Evolutionary conservation across 148 eudicot genomes (phyloP), one percentile per base, ranked within the genome.

Genomic region (Vaccinium myrtillus): DNA sequence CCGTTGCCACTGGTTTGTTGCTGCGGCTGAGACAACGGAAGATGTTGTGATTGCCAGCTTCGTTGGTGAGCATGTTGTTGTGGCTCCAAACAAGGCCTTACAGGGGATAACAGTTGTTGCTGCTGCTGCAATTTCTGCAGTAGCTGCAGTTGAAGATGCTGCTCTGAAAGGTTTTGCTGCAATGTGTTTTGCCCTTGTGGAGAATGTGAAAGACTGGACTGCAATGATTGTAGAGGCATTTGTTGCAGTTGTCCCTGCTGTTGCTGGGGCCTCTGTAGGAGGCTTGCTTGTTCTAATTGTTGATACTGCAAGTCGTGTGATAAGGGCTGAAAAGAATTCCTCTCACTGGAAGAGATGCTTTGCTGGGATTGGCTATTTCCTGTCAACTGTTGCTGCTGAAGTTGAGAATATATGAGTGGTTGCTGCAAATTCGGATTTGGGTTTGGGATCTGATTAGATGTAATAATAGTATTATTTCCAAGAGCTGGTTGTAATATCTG

Each of bases 231-330:
- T 78, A 87, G 87, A 49, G 92, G 87, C 43, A 90, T 83, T 75
- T 91, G 95, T 53, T 89, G 93, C 81, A 86, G 21, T 50, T 88
- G 91, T 39, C 87, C 51, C 49, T 91, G 94, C 87, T 89, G 94
- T 80, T 90, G 93, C 81, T 90, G 96, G 59, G 91, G 84, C 87
- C 92, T 91, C 75, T 94, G 92, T 21, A 86, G 54, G 54, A 81
- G 87, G 77, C 36, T 58, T 43, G 88, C 80, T 83, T 93, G 95
- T 70, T 94, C 95, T 30, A 89, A 59, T 87, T 90, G 99, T 87
- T 94, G 98, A 88, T 91, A 92, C 81, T 93, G 98, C 87, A 91
- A 81, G 51, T 96, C 98, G 55, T 90, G 92, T 23, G 91, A 88
- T 82, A 92, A 82, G 12, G 95, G 63, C 71, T 89, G 94, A 81